A percentile compares a stretch with the other conserved stretches of the same genome.
phyloP scores from a whole-genome alignment of 192 early-diverging fungal genomes.

The Oehlia diaphana region DNA sequence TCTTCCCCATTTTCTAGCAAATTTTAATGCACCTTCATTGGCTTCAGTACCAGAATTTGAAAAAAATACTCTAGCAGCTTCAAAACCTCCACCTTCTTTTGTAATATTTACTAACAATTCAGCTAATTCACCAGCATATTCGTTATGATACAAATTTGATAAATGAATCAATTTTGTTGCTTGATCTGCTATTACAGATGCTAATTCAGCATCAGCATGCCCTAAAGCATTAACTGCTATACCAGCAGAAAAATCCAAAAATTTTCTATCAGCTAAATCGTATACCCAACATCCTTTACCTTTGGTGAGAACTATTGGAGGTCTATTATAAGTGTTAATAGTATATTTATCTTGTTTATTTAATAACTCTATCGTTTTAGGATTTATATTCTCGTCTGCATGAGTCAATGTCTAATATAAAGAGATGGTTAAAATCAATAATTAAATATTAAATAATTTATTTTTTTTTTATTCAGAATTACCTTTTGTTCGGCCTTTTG shows the following conservation, averaged over 20 bases:
- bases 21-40: constrained; percentile 97
- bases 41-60: constrained; percentile 98
- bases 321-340: constrained; percentile 70
- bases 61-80: constrained; percentile 82
- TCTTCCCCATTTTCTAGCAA: constrained; percentile 88
- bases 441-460: background rate
- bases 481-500: no score
- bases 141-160: constrained; percentile 91
- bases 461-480: no score
- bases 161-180: constrained; percentile 81
- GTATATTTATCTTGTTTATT: constrained; percentile 58
- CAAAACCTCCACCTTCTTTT: constrained; percentile 41
- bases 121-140: constrained; percentile 81
- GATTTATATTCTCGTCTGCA: constrained; percentile 47
- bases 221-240: constrained; percentile 95
- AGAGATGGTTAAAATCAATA: background rate
- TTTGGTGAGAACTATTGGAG: constrained; percentile 72
- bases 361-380: constrained; percentile 45
- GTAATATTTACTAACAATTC: constrained; percentile 70
- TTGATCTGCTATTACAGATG: constrained; percentile 77
- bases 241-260: constrained; percentile 91
- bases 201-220: constrained; percentile 78
- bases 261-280: constrained; percentile 73
- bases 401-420: constrained; percentile 45
- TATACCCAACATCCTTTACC: constrained; percentile 83